phyloP scores from a whole-genome alignment of 371 early-diverging fungal genomes.

The Rhizopus microsporus region DNA sequence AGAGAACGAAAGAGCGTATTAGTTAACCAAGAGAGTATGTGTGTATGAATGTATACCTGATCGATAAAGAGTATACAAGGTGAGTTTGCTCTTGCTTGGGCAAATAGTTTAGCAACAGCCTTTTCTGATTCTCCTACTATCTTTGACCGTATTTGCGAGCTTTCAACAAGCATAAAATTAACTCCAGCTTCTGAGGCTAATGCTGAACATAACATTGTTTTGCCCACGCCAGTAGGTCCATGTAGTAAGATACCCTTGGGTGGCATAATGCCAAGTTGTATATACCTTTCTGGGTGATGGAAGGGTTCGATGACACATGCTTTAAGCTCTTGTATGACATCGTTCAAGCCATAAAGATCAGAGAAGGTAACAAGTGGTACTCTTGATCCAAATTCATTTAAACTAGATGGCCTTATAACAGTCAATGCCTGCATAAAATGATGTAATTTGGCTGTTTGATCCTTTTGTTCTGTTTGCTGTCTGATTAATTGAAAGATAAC shows the following conservation, averaged over 20 bases:
- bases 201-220: constrained; percentile 97
- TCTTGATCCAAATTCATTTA: constrained; percentile 58
- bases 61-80: constrained; percentile 87
- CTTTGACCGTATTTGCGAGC: constrained; percentile 78
- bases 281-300: constrained; percentile 82
- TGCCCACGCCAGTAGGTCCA: constrained; percentile 99
- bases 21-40: background rate
- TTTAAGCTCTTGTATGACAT: constrained; percentile 62
- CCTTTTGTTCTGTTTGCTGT: constrained; percentile 10
- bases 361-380: constrained; percentile 63
- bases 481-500: constrained; percentile 49
- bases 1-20: background rate
- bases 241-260: constrained; percentile 97
- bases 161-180: constrained; percentile 77
- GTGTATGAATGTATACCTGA: constrained; percentile 48
- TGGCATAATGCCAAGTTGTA: constrained; percentile 87
- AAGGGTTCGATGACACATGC: constrained; percentile 79
- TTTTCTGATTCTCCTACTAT: constrained; percentile 84
- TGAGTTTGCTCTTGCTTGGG: constrained; percentile 73
- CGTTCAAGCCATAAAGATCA: constrained; percentile 70
- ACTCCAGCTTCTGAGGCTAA: constrained; percentile 83
- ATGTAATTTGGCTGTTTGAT: constrained; percentile 2
- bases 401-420: constrained; percentile 58
- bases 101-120: constrained; percentile 71
- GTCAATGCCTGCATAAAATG: constrained; percentile 53